phyloP scores from a whole-genome alignment of 2,329 filamentous ascomycete genomes.

The Aspergillus latus region DNA sequence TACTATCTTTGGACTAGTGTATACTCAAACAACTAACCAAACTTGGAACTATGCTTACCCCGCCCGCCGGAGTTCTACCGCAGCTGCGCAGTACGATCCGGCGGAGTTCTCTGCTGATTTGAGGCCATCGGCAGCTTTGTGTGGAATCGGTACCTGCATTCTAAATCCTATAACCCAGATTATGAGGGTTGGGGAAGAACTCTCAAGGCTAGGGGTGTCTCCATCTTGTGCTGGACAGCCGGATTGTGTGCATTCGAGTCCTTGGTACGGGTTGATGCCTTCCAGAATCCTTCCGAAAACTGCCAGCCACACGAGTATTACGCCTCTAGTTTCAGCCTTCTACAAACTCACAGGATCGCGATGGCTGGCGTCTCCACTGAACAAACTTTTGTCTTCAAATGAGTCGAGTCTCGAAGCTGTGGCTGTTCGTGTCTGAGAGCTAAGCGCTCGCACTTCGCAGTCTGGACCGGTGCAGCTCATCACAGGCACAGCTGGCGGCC shows the following conservation, averaged over 20 bases:
- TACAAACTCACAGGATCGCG: background rate
- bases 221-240: too few relatives aligned
- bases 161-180: too few relatives aligned
- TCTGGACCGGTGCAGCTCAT: background rate
- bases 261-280: background rate
- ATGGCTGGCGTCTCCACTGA: background rate
- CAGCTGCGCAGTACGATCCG: background rate
- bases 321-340: background rate
- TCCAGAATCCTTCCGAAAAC: background rate
- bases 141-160: too few relatives aligned
- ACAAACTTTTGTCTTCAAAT: background rate
- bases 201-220: too few relatives aligned
- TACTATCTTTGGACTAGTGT: slow-evolving; percentile 25
- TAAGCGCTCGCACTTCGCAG: background rate
- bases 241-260: background rate
- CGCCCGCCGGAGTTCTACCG: background rate
- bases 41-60: slow-evolving; percentile 18
- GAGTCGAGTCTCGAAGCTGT: background rate
- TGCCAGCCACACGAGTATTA: background rate
- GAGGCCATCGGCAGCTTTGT: too few relatives aligned
- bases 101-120: too few relatives aligned
- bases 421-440: background rate
- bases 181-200: too few relatives aligned
- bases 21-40: slow-evolving; percentile 4
- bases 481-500: background rate